Base-by-base conservation (phyloP, 352 stramenopile genomes). In the Albugo candida region DNA sequence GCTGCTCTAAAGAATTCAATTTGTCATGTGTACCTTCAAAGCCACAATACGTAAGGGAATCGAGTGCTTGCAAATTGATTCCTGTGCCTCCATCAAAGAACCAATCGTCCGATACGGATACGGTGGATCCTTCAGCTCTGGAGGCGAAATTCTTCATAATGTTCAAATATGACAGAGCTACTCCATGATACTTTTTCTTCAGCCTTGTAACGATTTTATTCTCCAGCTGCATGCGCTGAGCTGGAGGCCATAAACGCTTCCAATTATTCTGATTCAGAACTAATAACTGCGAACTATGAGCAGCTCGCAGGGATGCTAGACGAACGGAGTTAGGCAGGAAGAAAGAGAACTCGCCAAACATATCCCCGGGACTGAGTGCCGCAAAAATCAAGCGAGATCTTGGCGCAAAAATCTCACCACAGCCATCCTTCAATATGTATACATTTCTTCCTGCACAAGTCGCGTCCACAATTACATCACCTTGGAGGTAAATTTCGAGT, bases 301-400 rank as follows among this genome's bases (percentile, higher is more conserved):
- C 63, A 0, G 67, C 67, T 13, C 72, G 72, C 1, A 54, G 45
- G 0, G 61, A 68, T 10, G 66, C 65, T 13, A 85, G 53, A 0
- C 61, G 67, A 17, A 59, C 62, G 0, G 64, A 53, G 1, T 64
- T 60, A 11, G 57, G 64, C 1, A 81, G 49, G 31, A 85, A 83
- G 45, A 85, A 83, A 4, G 58, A 49, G 27, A 75, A 75, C 41
- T 83, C 68, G 2, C 70, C 72, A 44, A 85, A 83, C 0, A 83
- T 43, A 24, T 50, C 45, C 1, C 65, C 70, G 1, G 6, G 41
- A 0, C 53, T 39, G 1, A 69, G 46, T 20, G 60, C 48, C 0
- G 52, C 56, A 36, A 65, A 81, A 2, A 74, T 60, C 8, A 74
- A 53, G 11, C 57, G 52, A 3, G 65, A 65, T 10, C 52, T 40